These are phyloP conservation scores for Hibiscus trionum DNA, from an alignment of 345 rosid genomes.

Conservation along the genomic window DNA sequence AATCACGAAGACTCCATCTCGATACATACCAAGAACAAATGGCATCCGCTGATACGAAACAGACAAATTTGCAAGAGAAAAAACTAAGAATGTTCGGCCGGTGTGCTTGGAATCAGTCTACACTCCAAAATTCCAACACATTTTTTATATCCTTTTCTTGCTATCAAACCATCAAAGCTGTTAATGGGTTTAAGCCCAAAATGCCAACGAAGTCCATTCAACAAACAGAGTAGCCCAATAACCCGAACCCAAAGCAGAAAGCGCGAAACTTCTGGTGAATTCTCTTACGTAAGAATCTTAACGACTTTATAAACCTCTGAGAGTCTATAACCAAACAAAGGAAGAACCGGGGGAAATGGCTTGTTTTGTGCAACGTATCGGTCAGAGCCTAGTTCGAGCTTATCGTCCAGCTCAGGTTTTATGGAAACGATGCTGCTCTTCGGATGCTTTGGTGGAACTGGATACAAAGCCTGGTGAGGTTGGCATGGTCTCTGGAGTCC, in stretches of 20 bases:
- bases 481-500: slow-evolving; percentile 87
- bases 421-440: slow-evolving; percentile 22
- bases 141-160: not conserved
- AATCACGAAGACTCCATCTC: slow-evolving; percentile 18
- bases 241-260: not conserved
- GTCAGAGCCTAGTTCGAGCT: not conserved
- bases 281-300: not conserved
- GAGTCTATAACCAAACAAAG: not conserved
- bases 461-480: slow-evolving; percentile 67
- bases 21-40: slow-evolving; percentile 30
- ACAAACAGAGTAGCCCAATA: not conserved
- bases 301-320: not conserved
- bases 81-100: slow-evolving; percentile 10
- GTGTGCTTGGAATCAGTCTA: not conserved
- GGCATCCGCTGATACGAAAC: slow-evolving; percentile 15
- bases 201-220: not conserved
- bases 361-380: not conserved
- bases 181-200: not conserved
- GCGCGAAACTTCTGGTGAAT: not conserved
- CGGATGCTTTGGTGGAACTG: slow-evolving; percentile 57
- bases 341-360: not conserved
- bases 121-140: not conserved
- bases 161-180: not conserved
- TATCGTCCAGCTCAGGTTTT: not conserved
- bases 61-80: slow-evolving; percentile 20